Evolutionary conservation across 495 filamentous ascomycete genomes (phyloP).

Genomic region (Chaetomium cochliodes): DNA sequence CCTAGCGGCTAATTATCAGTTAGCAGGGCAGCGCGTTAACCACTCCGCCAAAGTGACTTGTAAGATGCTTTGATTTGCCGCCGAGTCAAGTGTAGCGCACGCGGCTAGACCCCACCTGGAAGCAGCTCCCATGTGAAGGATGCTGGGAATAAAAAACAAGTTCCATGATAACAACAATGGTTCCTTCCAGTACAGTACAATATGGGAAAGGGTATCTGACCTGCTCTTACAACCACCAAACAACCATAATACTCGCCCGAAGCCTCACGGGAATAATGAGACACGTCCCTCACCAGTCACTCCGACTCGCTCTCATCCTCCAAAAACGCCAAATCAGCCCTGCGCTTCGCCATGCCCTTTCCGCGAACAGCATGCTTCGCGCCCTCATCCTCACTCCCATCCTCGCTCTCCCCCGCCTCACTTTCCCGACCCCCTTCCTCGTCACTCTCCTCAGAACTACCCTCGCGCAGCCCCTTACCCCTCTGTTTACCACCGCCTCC

Average conservation of each 20-base stretch:
- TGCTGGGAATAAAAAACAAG: not conserved
- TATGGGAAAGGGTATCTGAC: not conserved
- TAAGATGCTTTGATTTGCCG: not conserved
- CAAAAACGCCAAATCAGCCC: constrained; percentile 47
- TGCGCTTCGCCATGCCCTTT: constrained; percentile 34
- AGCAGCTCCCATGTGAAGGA: not conserved
- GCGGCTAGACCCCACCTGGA: not conserved
- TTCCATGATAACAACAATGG: not conserved
- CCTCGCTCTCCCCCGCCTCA: constrained; percentile 31
- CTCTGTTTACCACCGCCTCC: not conserved
- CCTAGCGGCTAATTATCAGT: constrained; percentile 24
- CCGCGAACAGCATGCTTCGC: constrained; percentile 26
- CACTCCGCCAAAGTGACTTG: constrained; percentile 34
- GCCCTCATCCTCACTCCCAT: constrained; percentile 38
- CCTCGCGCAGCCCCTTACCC: constrained; percentile 43
- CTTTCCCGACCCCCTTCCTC: constrained; percentile 31
- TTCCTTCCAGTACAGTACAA: not conserved
- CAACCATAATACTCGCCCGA: not conserved
- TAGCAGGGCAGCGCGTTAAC: constrained; percentile 39
- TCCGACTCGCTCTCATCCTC: constrained; percentile 50
- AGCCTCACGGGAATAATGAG: not conserved
- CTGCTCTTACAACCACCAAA: not conserved
- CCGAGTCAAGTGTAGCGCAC: not conserved
- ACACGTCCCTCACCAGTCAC: constrained; percentile 21
- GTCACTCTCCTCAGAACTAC: constrained; percentile 47